Conservation (phyloP, 805 yeast genomes). For the Zygosaccharomyces pseudorouxii region DNA sequence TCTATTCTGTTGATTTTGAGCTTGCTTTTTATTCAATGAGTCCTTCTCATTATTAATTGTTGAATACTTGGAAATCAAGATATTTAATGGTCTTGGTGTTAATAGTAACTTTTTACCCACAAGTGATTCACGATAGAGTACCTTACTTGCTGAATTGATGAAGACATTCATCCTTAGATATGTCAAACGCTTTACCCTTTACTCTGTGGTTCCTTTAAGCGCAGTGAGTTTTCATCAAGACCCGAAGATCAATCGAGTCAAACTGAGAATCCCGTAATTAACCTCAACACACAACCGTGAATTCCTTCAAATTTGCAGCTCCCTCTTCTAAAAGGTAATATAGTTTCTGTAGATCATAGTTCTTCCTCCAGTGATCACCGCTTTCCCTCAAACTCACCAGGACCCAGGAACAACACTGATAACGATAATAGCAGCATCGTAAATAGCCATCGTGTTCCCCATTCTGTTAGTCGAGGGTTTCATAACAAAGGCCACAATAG, state of each 20-base stretch:
- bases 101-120: not conserved
- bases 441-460: constrained; percentile 63
- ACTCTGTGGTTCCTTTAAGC: not conserved
- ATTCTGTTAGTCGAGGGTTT: constrained; percentile 65
- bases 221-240: not conserved
- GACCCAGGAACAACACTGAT: constrained; percentile 35
- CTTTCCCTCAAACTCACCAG: constrained; percentile 44
- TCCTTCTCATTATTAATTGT: constrained; percentile 4
- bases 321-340: not conserved
- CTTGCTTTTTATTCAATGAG: not conserved
- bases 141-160: not conserved
- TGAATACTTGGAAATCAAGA: constrained; percentile 5
- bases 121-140: not conserved
- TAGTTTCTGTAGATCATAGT: constrained; percentile 48
- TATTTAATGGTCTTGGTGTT: not conserved
- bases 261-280: not conserved
- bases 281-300: constrained; percentile 38
- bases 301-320: not conserved
- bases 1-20: constrained; percentile 11
- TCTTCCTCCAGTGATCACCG: constrained; percentile 57
- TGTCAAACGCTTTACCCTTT: not conserved
- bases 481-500: constrained; percentile 71
- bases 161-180: not conserved
- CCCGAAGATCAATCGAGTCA: not conserved
- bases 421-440: constrained; percentile 55